These are phyloP conservation scores for Corynespora cassiicola DNA, from an alignment of 2,329 filamentous ascomycete genomes.

Conservation along the genomic window DNA sequence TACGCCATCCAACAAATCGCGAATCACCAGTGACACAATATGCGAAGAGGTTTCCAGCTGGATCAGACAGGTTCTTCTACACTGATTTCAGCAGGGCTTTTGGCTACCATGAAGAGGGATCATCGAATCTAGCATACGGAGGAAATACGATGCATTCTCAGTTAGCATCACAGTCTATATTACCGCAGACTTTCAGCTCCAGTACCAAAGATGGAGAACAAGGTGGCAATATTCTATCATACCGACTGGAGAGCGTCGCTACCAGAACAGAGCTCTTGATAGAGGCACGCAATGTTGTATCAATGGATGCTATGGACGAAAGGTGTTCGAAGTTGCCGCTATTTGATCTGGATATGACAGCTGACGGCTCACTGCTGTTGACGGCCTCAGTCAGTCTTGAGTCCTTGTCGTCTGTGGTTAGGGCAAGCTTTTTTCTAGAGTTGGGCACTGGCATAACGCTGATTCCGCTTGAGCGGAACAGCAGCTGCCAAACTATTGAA, in stretches of 20 bases:
- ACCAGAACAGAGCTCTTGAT: slow-evolving; percentile 24
- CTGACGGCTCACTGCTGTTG: slow-evolving; percentile 27
- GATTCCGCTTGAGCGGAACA: slow-evolving; percentile 1
- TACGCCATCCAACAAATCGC: slow-evolving; percentile 29
- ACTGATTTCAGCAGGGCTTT: slow-evolving; percentile 47
- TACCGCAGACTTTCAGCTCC: slow-evolving; percentile 26
- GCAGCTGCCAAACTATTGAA: slow-evolving; percentile 4
- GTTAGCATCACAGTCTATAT: slow-evolving; percentile 40
- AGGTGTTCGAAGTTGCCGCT: slow-evolving; percentile 31
- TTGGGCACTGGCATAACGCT: slow-evolving; percentile 9
- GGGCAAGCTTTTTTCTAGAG: slow-evolving; percentile 23
- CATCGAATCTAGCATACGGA: slow-evolving; percentile 15
- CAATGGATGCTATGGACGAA: slow-evolving; percentile 4
- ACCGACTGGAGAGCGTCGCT: slow-evolving; percentile 18
- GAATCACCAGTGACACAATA: slow-evolving; percentile 28
- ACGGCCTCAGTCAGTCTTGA: slow-evolving; percentile 11
- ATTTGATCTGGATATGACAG: slow-evolving; percentile 43
- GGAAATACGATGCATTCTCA: slow-evolving; percentile 31
- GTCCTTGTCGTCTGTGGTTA: not conserved
- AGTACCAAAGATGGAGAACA: not conserved
- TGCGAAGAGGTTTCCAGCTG: slow-evolving; percentile 38
- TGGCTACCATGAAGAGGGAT: slow-evolving; percentile 16
- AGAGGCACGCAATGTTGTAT: slow-evolving; percentile 8
- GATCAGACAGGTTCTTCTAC: slow-evolving; percentile 46
- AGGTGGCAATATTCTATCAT: slow-evolving; percentile 15